Conservation (phyloP, 73 alveolate species). For the Durusdinium trenchii region DNA sequence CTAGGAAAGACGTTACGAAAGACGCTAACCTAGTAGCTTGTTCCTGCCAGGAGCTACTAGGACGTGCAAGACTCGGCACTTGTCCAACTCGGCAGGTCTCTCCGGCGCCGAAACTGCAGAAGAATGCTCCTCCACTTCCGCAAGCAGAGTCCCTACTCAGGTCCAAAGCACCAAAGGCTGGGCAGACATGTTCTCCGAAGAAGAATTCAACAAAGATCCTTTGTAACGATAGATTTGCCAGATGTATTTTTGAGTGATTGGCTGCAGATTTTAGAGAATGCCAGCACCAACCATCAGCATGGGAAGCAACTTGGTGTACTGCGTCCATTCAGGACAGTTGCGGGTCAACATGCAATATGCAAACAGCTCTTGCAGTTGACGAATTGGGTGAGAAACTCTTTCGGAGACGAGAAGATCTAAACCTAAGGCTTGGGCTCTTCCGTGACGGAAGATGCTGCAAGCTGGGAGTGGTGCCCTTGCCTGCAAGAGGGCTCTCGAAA, state of each 20-base stretch:
- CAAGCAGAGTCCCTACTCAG: background rate
- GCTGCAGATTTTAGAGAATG: background rate
- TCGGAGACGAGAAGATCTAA: too few relatives aligned
- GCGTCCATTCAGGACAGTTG: background rate
- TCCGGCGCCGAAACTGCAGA: background rate
- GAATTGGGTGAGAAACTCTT: background rate
- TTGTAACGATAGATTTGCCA: background rate
- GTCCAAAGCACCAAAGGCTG: background rate
- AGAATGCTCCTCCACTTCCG: background rate
- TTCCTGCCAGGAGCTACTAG: background rate
- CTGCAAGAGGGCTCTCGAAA: slow-evolving; percentile 25
- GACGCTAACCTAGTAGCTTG: background rate
- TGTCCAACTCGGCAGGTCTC: background rate
- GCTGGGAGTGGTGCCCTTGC: background rate
- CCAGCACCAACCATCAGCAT: background rate
- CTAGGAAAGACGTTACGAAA: background rate
- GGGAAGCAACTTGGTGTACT: background rate
- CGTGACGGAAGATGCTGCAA: slow-evolving; percentile 66
- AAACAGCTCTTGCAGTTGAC: background rate
- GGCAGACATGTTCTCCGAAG: background rate
- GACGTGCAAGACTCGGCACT: background rate
- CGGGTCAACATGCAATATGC: background rate
- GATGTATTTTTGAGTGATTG: too few relatives aligned
- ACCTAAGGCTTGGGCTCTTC: slow-evolving; percentile 47
- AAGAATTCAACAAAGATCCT: background rate